Percentiles rank a stretch among this genome's conserved stretches.
These are phyloP conservation scores for Scopulariopsis brevicaulis DNA, from an alignment of 2,329 filamentous ascomycete genomes.

Conservation along the genomic window DNA sequence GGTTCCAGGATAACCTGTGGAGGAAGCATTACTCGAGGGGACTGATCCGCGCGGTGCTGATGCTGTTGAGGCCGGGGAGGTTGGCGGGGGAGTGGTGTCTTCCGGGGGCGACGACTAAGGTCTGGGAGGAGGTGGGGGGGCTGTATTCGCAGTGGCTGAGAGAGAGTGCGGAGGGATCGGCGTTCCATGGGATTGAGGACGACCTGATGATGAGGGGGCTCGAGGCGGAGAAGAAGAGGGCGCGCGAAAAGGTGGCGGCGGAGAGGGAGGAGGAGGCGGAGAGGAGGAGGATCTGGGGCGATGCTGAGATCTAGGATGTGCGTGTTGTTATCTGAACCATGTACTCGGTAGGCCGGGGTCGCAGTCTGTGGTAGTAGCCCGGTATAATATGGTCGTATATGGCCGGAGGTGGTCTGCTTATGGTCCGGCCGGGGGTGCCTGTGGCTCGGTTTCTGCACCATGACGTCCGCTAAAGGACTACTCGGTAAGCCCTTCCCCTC, in stretches of 20 bases:
- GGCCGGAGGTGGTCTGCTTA: no score
- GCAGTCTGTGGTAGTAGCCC: no score
- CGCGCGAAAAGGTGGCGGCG: neutral
- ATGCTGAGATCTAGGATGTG: neutral
- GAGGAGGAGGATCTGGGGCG: neutral
- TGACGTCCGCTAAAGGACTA: no score
- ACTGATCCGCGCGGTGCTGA: neutral
- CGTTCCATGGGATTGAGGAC: conserved; percentile 2
- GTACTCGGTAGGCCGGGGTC: no score
- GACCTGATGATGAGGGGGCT: neutral
- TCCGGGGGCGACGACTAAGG: neutral
- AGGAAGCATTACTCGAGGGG: neutral
- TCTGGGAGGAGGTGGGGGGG: neutral
- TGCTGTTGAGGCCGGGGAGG: neutral
- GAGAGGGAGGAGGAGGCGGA: neutral
- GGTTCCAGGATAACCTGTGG: neutral
- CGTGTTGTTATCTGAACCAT: no score
- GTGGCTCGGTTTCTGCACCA: no score
- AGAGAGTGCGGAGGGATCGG: neutral
- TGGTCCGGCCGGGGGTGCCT: no score
- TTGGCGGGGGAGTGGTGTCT: neutral
- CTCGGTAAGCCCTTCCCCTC: no score
- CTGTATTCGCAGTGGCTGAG: neutral
- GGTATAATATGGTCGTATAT: no score
- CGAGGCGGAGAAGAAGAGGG: neutral